These are phyloP conservation scores for Pseudozyma tsukubaensis DNA, from an alignment of 1,284 basidiomycete genomes.

Conservation along the genomic window DNA sequence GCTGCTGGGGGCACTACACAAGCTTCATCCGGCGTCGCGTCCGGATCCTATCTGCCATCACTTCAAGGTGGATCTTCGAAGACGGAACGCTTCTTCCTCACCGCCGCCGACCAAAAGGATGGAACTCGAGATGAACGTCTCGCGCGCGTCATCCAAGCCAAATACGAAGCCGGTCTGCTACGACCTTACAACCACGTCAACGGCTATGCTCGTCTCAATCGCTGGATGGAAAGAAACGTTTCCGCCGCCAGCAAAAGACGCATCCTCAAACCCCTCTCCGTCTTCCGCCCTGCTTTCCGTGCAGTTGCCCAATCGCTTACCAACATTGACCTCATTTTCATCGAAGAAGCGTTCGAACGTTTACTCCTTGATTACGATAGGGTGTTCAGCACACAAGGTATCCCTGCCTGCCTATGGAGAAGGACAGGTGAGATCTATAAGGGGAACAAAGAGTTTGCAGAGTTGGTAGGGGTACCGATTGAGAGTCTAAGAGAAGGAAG, in stretches of 20 bases:
- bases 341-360: slow-evolving; percentile 88
- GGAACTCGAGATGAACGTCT: slow-evolving; percentile 90
- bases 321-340: slow-evolving; percentile 94
- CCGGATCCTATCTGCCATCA: slow-evolving; percentile 39
- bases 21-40: not conserved
- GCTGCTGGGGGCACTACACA: no score
- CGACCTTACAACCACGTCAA: slow-evolving; percentile 94
- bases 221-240: slow-evolving; percentile 89
- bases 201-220: slow-evolving; percentile 64
- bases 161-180: slow-evolving; percentile 93
- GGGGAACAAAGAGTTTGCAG: slow-evolving; percentile 95
- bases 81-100: slow-evolving; percentile 85
- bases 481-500: slow-evolving; percentile 86
- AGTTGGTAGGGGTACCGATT: slow-evolving; percentile 84
- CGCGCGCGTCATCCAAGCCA: slow-evolving; percentile 91
- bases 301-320: slow-evolving; percentile 82
- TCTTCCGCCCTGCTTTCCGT: slow-evolving; percentile 81
- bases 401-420: slow-evolving; percentile 95
- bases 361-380: slow-evolving; percentile 94
- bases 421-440: slow-evolving; percentile 97
- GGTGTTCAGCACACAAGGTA: slow-evolving; percentile 80
- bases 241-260: slow-evolving; percentile 78
- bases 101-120: slow-evolving; percentile 92
- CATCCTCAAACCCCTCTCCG: slow-evolving; percentile 87
- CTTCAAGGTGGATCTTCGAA: slow-evolving; percentile 55